Conservation (phyloP, 352 stramenopile genomes). For the Phytophthora pinifolia region DNA sequence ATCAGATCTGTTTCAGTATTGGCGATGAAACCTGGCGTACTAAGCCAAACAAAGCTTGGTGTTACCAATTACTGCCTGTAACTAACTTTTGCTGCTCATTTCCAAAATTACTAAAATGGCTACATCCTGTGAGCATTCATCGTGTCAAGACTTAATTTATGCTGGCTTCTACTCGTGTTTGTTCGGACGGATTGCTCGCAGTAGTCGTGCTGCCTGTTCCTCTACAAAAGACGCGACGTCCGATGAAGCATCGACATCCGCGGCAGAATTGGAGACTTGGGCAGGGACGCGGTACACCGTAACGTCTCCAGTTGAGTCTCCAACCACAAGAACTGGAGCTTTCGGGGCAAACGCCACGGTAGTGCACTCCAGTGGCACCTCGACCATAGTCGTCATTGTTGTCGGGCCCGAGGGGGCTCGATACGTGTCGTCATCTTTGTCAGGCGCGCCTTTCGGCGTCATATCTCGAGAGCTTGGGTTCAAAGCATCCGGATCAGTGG, state of each 20-base stretch:
- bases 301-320: slow-evolving; percentile 74
- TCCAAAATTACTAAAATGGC: too few species aligned
- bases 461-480: slow-evolving; percentile 16
- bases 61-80: too few species aligned
- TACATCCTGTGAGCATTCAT: too few species aligned
- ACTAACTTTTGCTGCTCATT: too few species aligned
- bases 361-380: slow-evolving; percentile 65
- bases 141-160: too few species aligned
- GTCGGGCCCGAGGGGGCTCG: neutral
- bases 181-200: slow-evolving; percentile 54
- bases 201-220: slow-evolving; percentile 55
- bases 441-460: slow-evolving; percentile 14
- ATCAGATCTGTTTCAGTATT: too few species aligned
- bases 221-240: slow-evolving; percentile 36
- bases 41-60: too few species aligned
- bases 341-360: slow-evolving; percentile 70
- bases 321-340: slow-evolving; percentile 73
- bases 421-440: slow-evolving; percentile 7
- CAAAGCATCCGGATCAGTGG: slow-evolving; percentile 3
- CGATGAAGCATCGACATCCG: neutral
- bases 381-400: slow-evolving; percentile 17
- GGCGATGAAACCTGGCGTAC: too few species aligned
- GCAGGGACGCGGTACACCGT: slow-evolving; percentile 70
- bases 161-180: slow-evolving; percentile 41
- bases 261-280: slow-evolving; percentile 26